Evolutionary conservation across 2,329 filamentous ascomycete genomes (phyloP).

Genomic region (Fusarium cyanostomum): DNA sequence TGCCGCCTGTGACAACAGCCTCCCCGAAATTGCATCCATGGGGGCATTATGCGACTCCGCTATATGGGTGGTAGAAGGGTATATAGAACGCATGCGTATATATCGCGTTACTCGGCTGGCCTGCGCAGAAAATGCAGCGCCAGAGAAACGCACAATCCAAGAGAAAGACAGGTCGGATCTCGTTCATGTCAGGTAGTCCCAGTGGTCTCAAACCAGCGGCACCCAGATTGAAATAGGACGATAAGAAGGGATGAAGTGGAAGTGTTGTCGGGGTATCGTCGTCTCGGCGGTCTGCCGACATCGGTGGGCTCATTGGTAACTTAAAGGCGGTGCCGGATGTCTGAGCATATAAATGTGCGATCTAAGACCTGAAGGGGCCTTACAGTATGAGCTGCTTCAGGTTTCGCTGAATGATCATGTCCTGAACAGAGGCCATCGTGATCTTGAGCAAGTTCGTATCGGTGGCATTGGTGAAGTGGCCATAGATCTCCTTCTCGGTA

Average conservation of each 20-base stretch:
- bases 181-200: background rate
- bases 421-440: slow-evolving; percentile 86
- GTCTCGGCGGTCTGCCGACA: background rate
- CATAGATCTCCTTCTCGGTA: slow-evolving; percentile 70
- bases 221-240: background rate
- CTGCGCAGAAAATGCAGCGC: slow-evolving; percentile 1
- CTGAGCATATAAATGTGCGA: slow-evolving; percentile 2
- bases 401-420: slow-evolving; percentile 88
- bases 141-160: slow-evolving; percentile 8
- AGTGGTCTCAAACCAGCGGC: background rate
- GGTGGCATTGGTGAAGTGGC: slow-evolving; percentile 70
- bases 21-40: background rate
- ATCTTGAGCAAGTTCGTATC: slow-evolving; percentile 82
- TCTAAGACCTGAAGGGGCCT: slow-evolving; percentile 11
- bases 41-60: background rate
- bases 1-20: slow-evolving; percentile 1
- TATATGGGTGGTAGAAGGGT: background rate
- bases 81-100: slow-evolving; percentile 10
- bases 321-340: background rate
- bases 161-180: background rate
- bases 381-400: slow-evolving; percentile 75
- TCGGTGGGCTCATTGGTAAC: slow-evolving; percentile 7
- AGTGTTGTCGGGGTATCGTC: background rate
- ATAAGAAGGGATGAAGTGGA: background rate
- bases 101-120: slow-evolving; percentile 4